These are phyloP conservation scores for Arthrobotrys megalospora DNA, from an alignment of 2,329 filamentous ascomycete species.

Conservation along the genomic window DNA sequence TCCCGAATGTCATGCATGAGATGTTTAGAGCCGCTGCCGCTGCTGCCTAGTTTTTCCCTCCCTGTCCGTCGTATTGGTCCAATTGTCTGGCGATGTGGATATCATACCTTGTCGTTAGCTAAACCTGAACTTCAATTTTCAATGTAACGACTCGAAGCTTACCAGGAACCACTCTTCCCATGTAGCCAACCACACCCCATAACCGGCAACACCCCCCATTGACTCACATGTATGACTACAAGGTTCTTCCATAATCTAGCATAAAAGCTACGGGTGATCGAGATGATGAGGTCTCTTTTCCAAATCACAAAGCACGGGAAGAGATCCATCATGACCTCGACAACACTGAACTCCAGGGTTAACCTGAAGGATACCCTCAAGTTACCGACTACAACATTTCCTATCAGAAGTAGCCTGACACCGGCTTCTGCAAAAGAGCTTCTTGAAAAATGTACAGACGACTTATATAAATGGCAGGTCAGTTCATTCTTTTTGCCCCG, in stretches of 20 bases:
- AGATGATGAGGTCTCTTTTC: conserved; percentile 54
- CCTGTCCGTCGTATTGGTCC: conserved; percentile 39
- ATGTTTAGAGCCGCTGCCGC: conserved; percentile 23
- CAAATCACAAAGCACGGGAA: conserved; percentile 40
- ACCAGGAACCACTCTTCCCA: conserved; percentile 25
- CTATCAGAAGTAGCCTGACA: conserved; percentile 66
- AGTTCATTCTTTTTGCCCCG: conserved; percentile 2
- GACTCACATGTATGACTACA: conserved; percentile 55
- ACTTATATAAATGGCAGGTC: conserved; percentile 90
- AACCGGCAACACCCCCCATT: conserved; percentile 32
- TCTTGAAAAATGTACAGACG: conserved; percentile 84
- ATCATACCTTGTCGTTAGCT: conserved; percentile 37
- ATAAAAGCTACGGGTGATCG: conserved; percentile 28
- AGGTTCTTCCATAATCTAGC: conserved; percentile 8
- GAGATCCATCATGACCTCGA: conserved; percentile 59
- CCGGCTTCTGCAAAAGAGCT: conserved; percentile 70
- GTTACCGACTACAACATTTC: conserved; percentile 82
- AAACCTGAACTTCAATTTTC: conserved; percentile 9
- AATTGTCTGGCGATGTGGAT: conserved; percentile 36
- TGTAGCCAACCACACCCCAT: conserved; percentile 34
- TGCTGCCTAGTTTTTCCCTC: conserved; percentile 52
- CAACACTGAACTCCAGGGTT: conserved; percentile 46
- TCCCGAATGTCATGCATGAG: conserved; percentile 34
- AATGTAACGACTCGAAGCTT: conserved; percentile 20
- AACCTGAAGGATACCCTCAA: conserved; percentile 69